Evolutionary conservation across 768 basidiomycete genomes (phyloP), one percentile per base, ranked within the genome.

Genomic region (Leucocoprinus birnbaumii): DNA sequence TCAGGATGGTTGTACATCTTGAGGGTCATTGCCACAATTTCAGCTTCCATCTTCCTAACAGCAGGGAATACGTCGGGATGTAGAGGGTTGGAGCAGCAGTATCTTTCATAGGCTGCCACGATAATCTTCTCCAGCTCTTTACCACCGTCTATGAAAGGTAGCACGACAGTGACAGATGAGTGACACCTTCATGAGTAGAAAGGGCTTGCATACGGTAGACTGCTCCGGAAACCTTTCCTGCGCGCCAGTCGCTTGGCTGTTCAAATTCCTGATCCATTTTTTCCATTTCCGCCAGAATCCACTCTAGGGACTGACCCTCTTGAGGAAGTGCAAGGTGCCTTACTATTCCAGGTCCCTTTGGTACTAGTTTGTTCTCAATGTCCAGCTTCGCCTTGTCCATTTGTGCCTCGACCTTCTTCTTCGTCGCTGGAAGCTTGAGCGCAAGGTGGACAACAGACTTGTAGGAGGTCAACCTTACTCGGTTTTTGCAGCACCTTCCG

Each of bases 21-120:
- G 45, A 96, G 75, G 58, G 86, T 89, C 88, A 94, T 94, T 9
- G 89, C 77, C 42, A 95, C 92, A 24, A 95, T 82, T 64, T 98
- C 95, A 14, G 94, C 91, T 64, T 99, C 96, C 96, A 99, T 99
- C 73, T 96, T 94, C 46, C 96, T 80, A 10, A 97, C 72, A 0
- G 91, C 87, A 1, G 95, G 95, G 71, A 97, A 97, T 42, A 94
- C 85, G 53, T 94, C 92, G 0, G 96, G 93, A 63, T 98, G 94
- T 9, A 98, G 76, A 2, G 94, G 93, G 64, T 96, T 94, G 24
- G 90, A 89, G 48, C 94, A 83, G 44, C 86, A 84, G 60, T 94
- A 97, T 48, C 84, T 83, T 58, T 84, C 76, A 64, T 91, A 91
- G 0, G 94, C 93, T 3, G 87, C 78, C 19, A 87, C 83, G 59